Base-by-base conservation (phyloP, 2,329 filamentous ascomycete species). In the Penicillium sp. region DNA sequence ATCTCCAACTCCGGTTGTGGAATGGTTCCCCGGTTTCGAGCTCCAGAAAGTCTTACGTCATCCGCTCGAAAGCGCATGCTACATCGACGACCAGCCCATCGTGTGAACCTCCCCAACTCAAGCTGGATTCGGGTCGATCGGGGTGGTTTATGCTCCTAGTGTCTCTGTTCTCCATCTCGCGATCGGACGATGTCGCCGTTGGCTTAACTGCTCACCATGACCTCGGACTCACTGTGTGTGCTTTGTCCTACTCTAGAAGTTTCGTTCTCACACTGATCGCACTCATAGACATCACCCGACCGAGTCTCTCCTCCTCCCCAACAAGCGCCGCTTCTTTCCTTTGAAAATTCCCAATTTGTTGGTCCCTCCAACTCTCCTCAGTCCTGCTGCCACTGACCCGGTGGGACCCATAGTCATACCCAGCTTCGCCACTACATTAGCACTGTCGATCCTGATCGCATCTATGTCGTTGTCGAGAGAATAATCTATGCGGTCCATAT, bases 391-490 rank as follows among this genome's bases (percentile, higher is more conserved):
- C 23, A 28, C 35, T 35, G 37, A 30, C 26, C 28, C 18, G 17
- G 27, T 14, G 32, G 14, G 26, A 50, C 33, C 45, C 50, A 41
- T 52, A 69, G 66, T 41, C 65, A 70, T 44, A 60, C 59, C 41
- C 66, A 70, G 67, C 74, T 98, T 30, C 85, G 90, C 38, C 90
- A 93, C 52, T 81, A 94, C 51, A 84, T 96, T 59, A 90, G 85
- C 62, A 83, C 82, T 16, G 81, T 86, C 50, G 79, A 85, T 55
- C 74, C 79, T 29, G 78, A 89, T 62, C 69, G 82, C 51, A 74
- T 96, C 49, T 95, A 93, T 70, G 94, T 93, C 56, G 88, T 89
- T 23, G 80, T 80, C 50, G 83, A 84, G 40, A 69, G 73, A 54
- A 79, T 87, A 77, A 82, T 87, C 35, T 82, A 83, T 54, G 75